Percentiles rank a stretch among this genome's conserved stretches.
phyloP scores from a whole-genome alignment of 768 basidiomycete genomes.

The Suillus lakei region DNA sequence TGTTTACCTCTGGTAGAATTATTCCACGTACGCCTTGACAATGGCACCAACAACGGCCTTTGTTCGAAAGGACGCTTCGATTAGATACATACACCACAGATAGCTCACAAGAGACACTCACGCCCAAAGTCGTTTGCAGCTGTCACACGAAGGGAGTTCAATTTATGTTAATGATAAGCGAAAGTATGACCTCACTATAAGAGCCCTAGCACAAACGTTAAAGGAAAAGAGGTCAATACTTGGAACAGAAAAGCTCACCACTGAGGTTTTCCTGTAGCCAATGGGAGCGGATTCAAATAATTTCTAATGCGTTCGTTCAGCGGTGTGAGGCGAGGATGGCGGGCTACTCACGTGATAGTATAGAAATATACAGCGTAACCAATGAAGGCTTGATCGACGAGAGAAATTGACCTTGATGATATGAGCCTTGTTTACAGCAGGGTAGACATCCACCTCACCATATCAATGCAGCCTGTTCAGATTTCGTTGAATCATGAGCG shows the following conservation, averaged over 20 bases:
- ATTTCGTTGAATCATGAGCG: not conserved
- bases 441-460: conserved; percentile 29
- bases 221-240: conserved; percentile 10
- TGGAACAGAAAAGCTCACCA: conserved; percentile 44
- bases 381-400: conserved; percentile 54
- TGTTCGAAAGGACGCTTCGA: not conserved
- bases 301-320: conserved; percentile 36
- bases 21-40: conserved; percentile 55
- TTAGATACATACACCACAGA: conserved; percentile 9
- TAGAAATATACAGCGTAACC: conserved; percentile 60
- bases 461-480: conserved; percentile 35
- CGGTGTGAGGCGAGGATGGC: not conserved
- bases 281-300: conserved; percentile 40
- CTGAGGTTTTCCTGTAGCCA: conserved; percentile 42
- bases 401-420: conserved; percentile 36
- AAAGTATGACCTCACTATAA: conserved; percentile 44
- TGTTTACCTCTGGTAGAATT: not conserved
- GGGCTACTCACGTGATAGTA: conserved; percentile 49
- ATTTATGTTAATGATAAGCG: conserved; percentile 14
- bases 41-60: conserved; percentile 58
- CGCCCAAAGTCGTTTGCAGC: conserved; percentile 51
- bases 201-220: conserved; percentile 45
- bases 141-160: conserved; percentile 15
- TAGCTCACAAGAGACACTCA: conserved; percentile 19
- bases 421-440: not conserved